These are phyloP conservation scores for Hypocrella siamensis DNA, from an alignment of 2,329 filamentous ascomycete genomes.

Conservation along the genomic window DNA sequence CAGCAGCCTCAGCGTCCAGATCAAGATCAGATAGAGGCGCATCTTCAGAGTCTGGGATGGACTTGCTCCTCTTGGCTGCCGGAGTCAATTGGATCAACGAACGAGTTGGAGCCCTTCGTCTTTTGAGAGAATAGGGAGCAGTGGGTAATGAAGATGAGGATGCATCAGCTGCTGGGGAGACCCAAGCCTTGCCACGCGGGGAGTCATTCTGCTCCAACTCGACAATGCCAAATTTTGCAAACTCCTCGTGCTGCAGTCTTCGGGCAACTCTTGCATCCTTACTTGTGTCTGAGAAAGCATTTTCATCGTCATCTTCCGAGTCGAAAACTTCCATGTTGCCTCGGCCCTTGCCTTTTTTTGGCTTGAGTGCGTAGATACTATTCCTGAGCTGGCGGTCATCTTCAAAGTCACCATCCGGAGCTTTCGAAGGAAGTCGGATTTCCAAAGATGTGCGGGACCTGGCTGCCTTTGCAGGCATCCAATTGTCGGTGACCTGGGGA, in stretches of 20 bases:
- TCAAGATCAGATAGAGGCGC: constrained; percentile 10
- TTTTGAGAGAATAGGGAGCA: too few species aligned
- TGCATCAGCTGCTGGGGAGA: too few species aligned
- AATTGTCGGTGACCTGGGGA: constrained; percentile 11
- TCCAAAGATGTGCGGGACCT: constrained; percentile 9
- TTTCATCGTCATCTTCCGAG: constrained; percentile 19
- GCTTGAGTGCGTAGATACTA: constrained; percentile 32
- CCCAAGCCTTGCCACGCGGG: constrained; percentile 1
- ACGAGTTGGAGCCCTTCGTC: constrained; percentile 10
- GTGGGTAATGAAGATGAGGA: too few species aligned
- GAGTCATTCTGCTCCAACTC: constrained; percentile 3
- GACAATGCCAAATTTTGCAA: constrained; percentile 5
- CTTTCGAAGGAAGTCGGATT: constrained; percentile 12
- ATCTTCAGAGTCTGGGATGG: constrained; percentile 16
- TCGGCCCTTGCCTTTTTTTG: constrained; percentile 28
- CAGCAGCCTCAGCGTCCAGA: constrained; percentile 16
- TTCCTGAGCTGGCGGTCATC: constrained; percentile 15
- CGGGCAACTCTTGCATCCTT: constrained; percentile 17
- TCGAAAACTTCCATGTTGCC: constrained; percentile 22
- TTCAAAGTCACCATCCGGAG: constrained; percentile 6
- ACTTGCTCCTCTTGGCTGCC: constrained; percentile 14
- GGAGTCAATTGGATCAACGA: constrained; percentile 7
- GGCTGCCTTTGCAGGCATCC: constrained; percentile 1
- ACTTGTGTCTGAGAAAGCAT: constrained; percentile 9
- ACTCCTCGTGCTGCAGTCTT: constrained; percentile 18